A percentile compares a stretch with the other conserved stretches of the same genome.
phyloP scores from a whole-genome alignment of 495 filamentous ascomycete genomes.

The Letharia columbiana region DNA sequence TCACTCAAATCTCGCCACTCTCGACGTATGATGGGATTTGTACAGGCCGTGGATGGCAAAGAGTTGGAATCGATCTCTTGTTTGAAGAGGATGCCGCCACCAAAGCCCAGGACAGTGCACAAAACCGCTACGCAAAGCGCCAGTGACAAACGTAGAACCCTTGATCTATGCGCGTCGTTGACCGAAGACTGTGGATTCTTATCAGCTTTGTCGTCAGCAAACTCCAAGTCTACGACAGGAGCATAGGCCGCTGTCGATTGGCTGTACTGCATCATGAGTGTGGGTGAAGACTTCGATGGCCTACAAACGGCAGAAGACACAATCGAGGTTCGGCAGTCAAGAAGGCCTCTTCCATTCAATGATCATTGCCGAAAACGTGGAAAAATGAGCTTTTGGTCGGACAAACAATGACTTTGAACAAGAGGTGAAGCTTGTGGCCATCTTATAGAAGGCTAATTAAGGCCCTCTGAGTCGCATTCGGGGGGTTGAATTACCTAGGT shows the following conservation, averaged over 20 bases:
- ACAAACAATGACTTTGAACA: background rate
- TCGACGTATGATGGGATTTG: slow-evolving; percentile 14
- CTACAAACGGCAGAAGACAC: background rate
- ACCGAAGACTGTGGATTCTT: background rate
- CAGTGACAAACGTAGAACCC: background rate
- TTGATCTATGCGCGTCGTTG: background rate
- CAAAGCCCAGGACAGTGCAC: background rate
- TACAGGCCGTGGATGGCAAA: background rate
- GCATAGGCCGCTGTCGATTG: background rate
- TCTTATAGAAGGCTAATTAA: too few relatives aligned
- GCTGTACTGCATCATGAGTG: background rate
- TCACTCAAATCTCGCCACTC: slow-evolving; percentile 33
- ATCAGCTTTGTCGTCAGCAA: background rate
- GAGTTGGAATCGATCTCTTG: background rate
- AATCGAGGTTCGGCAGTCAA: background rate
- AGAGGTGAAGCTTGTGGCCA: background rate
- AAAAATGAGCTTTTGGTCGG: background rate
- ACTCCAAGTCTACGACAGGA: background rate
- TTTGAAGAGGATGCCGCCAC: background rate
- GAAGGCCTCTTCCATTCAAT: background rate
- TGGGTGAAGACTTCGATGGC: background rate
- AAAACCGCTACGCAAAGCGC: background rate
- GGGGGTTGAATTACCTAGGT: background rate
- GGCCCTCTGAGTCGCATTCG: too few relatives aligned
- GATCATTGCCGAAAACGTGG: background rate